phyloP scores from a whole-genome alignment of 768 basidiomycete genomes.

The Leccinum barrowsii region DNA sequence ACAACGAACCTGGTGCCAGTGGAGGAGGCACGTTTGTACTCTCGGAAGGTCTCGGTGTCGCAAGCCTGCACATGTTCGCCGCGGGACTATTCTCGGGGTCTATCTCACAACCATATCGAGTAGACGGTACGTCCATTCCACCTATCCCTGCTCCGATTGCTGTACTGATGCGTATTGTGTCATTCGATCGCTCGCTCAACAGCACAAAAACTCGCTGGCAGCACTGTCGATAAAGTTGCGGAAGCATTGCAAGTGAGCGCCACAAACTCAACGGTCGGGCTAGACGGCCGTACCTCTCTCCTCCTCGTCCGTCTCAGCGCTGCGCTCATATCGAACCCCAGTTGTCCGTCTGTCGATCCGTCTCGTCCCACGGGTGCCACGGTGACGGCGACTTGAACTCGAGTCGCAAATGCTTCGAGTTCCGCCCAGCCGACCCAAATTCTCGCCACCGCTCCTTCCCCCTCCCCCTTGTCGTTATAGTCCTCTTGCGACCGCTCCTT shows the following conservation, averaged over 20 bases:
- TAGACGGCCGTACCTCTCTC: conserved; percentile 72
- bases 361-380: conserved; percentile 66
- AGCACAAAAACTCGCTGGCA: conserved; percentile 68
- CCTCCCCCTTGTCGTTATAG: conserved; percentile 1
- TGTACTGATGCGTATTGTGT: conserved; percentile 7
- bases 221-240: conserved; percentile 59
- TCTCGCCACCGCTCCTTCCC: conserved; percentile 25
- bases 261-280: conserved; percentile 83
- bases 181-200: conserved; percentile 5
- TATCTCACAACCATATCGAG: conserved; percentile 57
- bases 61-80: conserved; percentile 87
- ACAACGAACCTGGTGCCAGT: conserved; percentile 51
- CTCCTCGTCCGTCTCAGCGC: conserved; percentile 70
- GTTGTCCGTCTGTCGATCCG: conserved; percentile 46
- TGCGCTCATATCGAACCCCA: conserved; percentile 61
- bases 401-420: conserved; percentile 45
- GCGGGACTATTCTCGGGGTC: conserved; percentile 74
- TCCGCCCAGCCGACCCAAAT: conserved; percentile 21
- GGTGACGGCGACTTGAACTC: conserved; percentile 52
- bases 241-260: conserved; percentile 75
- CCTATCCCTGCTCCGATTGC: neutral
- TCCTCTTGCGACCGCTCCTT: conserved; percentile 10
- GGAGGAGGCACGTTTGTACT: conserved; percentile 54
- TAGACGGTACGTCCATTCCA: conserved; percentile 61
- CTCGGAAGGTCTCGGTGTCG: conserved; percentile 85